Evolutionary conservation across 2,329 filamentous ascomycete species (phyloP), one percentile per base, ranked within the genome.

Genomic region (Penicillium glabrum): DNA sequence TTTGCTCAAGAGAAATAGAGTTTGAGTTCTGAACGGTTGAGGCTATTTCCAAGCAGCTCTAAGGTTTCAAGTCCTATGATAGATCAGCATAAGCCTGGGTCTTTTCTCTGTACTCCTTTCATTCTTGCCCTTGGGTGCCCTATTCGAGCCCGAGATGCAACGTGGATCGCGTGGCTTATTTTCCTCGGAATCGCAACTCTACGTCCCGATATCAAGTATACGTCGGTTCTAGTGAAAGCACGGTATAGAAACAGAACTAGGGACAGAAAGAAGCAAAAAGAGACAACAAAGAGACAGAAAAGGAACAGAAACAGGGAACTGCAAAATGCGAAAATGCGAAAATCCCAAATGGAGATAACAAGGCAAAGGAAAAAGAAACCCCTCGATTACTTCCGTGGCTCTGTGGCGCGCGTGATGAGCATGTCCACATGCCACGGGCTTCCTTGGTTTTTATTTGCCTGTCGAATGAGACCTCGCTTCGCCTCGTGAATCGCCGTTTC

Each of bases 131-230:
- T 43, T 52, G 26, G 46, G 48, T 50, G 33, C 37, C 19, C 33
- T 41, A 39, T 47, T 44, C 21, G 24, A n/a, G 45, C 19, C 14
- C 43, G 16, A 41, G 10, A 53, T 46, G 46, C 11, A 31, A 51
- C 49, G 54, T 60, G 54, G 53, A 61, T 56, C 58, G 52, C 48
- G 56, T 62, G 56, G 59, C 53, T 45, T 60, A 41, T 29, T 26
- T 21, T 41, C 47, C 24, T 46, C 41, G 24, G 46, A 54, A 57
- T 21, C 58, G 52, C 54, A 59, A 61, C 45, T 11, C 19, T 41
- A 41, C 35, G 37, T 53, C 57, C 50, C 53, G 29, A 58, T 45
- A 39, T 27, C 31, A 23, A 35, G 26, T 31, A 23, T 31, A 55
- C 14, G 23, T 29, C 47, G 31, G 35, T 39, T 59, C 31, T 49